Base-by-base conservation (phyloP, 176 grass and related monocot species). In the Neostapfia colusana region DNA sequence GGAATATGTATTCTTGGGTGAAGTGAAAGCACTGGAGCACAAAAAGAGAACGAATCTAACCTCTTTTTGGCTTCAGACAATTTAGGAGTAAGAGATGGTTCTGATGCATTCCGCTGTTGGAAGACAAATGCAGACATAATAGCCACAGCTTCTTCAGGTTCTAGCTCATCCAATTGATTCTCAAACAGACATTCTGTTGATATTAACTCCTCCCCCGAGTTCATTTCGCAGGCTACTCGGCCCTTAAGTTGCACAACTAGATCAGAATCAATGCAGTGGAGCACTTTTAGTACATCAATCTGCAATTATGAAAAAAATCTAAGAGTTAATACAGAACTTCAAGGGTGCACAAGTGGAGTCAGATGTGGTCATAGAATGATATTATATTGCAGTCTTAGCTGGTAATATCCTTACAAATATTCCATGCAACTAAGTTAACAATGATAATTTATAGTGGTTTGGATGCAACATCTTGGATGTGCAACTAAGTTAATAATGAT, bases 161-260 rank as follows among this genome's bases (percentile, higher is more conserved):
- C 91, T 51, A 98, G 72, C 4, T 94, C 91, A 79, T 98, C 91
- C 34, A 98, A 82, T 66, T 98, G 95, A 86, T 98, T 98, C 76
- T 98, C 95, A 63, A 98, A 94, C 63, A 98, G 84, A 79, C 86
- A 93, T 74, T 94, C 91, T 31, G 95, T 98, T 64, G 89, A 84
- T 85, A 98, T 92, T 73, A 94, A 83, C 79, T 93, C 91, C 79
- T 98, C 89, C 5, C 95, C 95, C 5, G 87, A 98, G 79, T 94
- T 98, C 95, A 94, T 93, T 70, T 98, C 89, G 76, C 95, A 98
- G 57, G 95, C 87, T 43, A 94, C 95, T 67, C 95, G 84, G 20
- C 95, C 95, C 72, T 98, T 98, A n/a, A 94, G 87, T 90, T 98
- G 91, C 62, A 98, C 95, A 20, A 98, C 91, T 75, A 98, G 85